Evolutionary conservation across 352 stramenopile species (phyloP).

Genomic region (Aphanomyces euteiches): DNA sequence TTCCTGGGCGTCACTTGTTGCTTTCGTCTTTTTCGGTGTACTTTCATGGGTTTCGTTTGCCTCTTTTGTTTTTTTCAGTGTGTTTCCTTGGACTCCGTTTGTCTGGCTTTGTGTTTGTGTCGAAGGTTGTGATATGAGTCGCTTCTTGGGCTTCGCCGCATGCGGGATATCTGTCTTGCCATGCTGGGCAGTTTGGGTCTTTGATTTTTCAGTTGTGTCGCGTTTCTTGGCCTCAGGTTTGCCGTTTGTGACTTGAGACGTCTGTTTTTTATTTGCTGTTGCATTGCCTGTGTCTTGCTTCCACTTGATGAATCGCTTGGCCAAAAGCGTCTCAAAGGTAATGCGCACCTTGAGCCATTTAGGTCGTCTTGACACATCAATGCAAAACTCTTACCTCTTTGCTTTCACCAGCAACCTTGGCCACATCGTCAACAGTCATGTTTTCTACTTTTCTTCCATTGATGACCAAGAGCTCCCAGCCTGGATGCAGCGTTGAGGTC

Average conservation of each 20-base stretch:
- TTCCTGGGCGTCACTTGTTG: background rate
- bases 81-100: no score
- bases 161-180: no score
- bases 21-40: background rate
- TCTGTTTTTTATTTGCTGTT: background rate
- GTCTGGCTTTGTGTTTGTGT: no score
- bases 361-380: background rate
- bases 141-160: no score
- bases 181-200: no score
- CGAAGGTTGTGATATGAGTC: no score
- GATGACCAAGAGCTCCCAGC: constrained; percentile 13
- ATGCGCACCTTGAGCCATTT: background rate
- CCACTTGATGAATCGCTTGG: constrained; percentile 12
- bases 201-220: no score
- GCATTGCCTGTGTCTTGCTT: background rate
- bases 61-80: background rate
- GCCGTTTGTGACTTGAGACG: background rate
- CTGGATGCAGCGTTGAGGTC: background rate
- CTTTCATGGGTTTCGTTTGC: background rate
- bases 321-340: constrained; percentile 1
- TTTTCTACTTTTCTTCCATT: background rate
- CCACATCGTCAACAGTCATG: constrained; percentile 16
- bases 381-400: constrained; percentile 11
- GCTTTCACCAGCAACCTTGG: background rate
- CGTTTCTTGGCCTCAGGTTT: no score